Evolutionary conservation across 768 basidiomycete species (phyloP), one percentile per base, ranked within the genome.

Genomic region (Lactarius psammicola): DNA sequence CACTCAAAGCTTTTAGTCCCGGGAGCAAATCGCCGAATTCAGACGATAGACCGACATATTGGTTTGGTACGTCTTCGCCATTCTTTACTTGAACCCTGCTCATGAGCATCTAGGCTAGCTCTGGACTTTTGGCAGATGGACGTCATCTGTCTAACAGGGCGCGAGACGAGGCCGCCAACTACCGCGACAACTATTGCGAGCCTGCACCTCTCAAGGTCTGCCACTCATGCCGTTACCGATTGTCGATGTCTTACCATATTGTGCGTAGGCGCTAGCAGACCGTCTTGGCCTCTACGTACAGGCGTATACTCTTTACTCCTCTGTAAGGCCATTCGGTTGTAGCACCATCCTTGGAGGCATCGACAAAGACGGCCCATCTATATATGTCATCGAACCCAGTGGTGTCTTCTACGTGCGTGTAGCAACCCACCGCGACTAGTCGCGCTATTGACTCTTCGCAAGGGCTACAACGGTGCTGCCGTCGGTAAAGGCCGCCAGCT

Each of bases 401-500:
- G 97, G 97, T 30, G 87, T 95, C 30, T 94, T 87, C 79, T 90
- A 87, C 76, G 94, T 94, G 68, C 61, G 89, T 81, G 4, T 30
- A 18, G 63, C 31, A 13, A 23, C 2, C 44, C 59, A 30, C 40
- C 18, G 62, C 26, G 31, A 38, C 18, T 10, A 4, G 34, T 11
- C 15, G 62, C 8, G 46, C 63, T 54, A 4, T 60, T 54, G 62
- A 34, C 34, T 8, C 33, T 33, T 34, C 18, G 58, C 20, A 71
- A 95, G 94, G 97, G 97, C 34, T 98, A 98, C 77, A 84, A 95
- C 64, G 96, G 95, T 31, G 92, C 92, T 17, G 97, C 97, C n/a
- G 88, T 95, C 33, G 97, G 97, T 61, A 99, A 98, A 77, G 97
- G 97, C n/a, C 88, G 92, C 63, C 94, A 97, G 73, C 81, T 98